Evolutionary conservation across 2,329 filamentous ascomycete genomes (phyloP), one percentile per base, ranked within the genome.

Genomic region (Rosellinia necatrix): DNA sequence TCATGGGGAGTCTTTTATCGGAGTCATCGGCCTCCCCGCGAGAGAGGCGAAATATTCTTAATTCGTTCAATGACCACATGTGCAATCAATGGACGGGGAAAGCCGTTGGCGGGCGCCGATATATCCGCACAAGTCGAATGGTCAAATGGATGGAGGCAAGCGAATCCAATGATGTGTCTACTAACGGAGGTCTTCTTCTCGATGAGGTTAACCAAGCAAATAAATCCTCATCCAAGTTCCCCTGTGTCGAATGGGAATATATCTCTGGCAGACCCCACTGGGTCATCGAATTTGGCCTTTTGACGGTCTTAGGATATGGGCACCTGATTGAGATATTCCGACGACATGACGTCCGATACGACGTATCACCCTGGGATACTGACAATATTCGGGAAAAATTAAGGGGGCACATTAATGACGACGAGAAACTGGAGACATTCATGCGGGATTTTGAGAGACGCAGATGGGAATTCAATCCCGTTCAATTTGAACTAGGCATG

Each of bases 161-260:
- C 13, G 30, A 53, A 42, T 21, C 21, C 24, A 43, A 38, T 9
- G 12, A n/a, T 1, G 22, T 2, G 15, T 35, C 12, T 29, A 17
- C 27, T 13, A 51, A 51, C 27, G 48, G 48, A 38, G 17, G 9
- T 29, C 37, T 41, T 51, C 48, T 51, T 43, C 37, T 51, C 25
- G 48, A 51, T 17, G 25, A 29, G 15, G 48, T 42, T 27, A 42
- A 51, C 17, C 19, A 47, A 4, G 30, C 43, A 15, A 13, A n/a
- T 3, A 49, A 21, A 17, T 27, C 15, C 32, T 21, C 10, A 25
- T 22, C 15, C 17, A 4, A 41, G 35, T 49, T 49, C n/a, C 19
- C 1, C 24, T 24, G 41, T 30, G 30, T 44, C 6, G 21, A 47
- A 10, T 53, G 50, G 50, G 12, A 35, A 19, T 24, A 43, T 27